Base-by-base conservation (phyloP, 2,329 filamentous ascomycete species). In the Emericellopsis atlantica region DNA sequence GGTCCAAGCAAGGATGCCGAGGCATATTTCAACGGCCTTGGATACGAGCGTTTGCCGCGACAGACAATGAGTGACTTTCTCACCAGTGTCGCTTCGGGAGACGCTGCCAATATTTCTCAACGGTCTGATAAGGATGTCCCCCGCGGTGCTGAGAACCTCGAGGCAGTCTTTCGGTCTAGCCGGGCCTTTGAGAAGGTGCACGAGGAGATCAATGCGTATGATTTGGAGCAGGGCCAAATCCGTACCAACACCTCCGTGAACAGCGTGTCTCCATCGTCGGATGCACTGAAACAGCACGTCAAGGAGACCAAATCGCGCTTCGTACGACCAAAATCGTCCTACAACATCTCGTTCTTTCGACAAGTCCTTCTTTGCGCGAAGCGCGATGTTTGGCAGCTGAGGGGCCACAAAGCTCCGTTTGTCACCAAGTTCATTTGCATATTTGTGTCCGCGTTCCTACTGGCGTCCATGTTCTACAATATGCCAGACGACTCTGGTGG, bases 331-430 rank as follows among this genome's bases (percentile, higher is more conserved):
- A 76, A 78, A 46, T 84, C 79, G 0, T 72, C 72, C 9, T 88
- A 84, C 57, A 87, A 82, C 0, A 75, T 87, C 36, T 83, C 77
- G 8, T 81, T 87, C 51, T 59, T 69, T 24, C 71, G 74, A 5
- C 84, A 89, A 59, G 78, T 87, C 2, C 53, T 70, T 22, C 74
- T 76, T 12, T 62, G 79, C 62, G 80, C 79, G 1, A 67, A 76
- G 48, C 73, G 84, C 34, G 82, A 89, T 56, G 78, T 84, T 48
- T 86, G 82, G 79, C 69, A 89, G 7, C 69, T 84, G 2, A 72
- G 74, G 59, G 83, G 84, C 37, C 81, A 89, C 57, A 77, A 70
- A 45, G 76, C 75, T 1, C 81, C 81, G 1, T 65, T 88, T 3
- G 77, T 76, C 54, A 87, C 81, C 37, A 88, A 87, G 46, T 69